Base-by-base conservation (phyloP, 805 yeast genomes). In the Huiozyma naganishii region DNA sequence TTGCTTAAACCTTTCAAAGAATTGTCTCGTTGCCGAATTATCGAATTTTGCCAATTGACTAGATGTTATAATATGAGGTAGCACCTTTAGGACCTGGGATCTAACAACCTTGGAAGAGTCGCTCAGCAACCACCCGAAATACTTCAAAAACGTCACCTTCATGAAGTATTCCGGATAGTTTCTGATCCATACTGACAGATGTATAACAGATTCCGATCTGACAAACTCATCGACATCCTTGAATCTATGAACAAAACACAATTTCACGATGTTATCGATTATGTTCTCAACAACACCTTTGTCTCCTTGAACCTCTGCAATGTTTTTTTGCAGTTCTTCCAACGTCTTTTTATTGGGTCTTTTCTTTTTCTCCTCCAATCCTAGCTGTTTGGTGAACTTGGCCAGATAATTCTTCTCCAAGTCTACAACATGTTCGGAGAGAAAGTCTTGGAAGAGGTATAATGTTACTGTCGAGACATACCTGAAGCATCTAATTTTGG, bases 121-220 rank as follows among this genome's bases (percentile, higher is more conserved):
- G n/a, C 89, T 79, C 36, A 89, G 65, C 32, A 85, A 67, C 94
- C 94, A 83, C 5, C 95, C 95, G 54, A 83, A 72, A 59, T 83
- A 85, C 48, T 88, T 73, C 49, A 87, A 68, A 54, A 79, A 85
- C 1, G 79, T 67, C 9, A 81, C 79, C 47, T 77, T 83, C 49
- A 83, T 73, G 53, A 83, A 87, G 43, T 70, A 65, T 45, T 82
- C 88, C 0, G 95, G 94, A 48, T 73, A 74, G 6, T 65, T 56
- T n/a, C 72, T 69, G 64, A 85, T 83, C 85, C 95, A 83, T 12
- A 62, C 66, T n/a, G 86, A 78, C 41, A 88, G 65, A 32, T 72
- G 70, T 7, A 59, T 52, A 52, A 85, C 67, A 43, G 95, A 82
- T 45, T 81, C 87, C 29, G 73, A 72, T 52, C 97, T 71, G 32